These are phyloP conservation scores for Colletotrichum sp. DNA, from an alignment of 2,329 filamentous ascomycete genomes.

Conservation along the genomic window DNA sequence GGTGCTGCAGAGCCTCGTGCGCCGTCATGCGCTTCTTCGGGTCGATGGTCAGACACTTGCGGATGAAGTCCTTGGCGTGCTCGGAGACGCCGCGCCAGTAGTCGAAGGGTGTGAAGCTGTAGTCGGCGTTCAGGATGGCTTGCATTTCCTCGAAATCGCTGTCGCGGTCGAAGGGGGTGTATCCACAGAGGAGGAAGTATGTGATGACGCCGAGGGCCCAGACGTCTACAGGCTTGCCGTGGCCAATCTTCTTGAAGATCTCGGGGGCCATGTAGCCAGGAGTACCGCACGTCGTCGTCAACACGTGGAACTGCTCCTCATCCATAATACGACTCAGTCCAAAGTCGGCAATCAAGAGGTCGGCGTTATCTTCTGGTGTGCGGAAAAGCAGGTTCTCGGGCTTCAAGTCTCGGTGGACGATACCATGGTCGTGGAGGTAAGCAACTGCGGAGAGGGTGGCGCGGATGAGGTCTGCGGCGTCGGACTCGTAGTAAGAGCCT, in stretches of 20 bases:
- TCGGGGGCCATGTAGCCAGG: slow-evolving; percentile 99
- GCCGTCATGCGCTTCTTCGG: slow-evolving; percentile 87
- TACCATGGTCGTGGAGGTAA: slow-evolving; percentile 97
- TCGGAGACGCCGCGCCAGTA: slow-evolving; percentile 96
- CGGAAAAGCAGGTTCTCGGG: slow-evolving; percentile 97
- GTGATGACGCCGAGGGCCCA: slow-evolving; percentile 99
- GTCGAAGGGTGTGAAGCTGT: slow-evolving; percentile 90
- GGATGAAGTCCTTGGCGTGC: slow-evolving; percentile 89
- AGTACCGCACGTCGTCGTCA: slow-evolving; percentile 97
- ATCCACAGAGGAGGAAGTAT: slow-evolving; percentile 96
- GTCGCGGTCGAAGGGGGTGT: slow-evolving; percentile 97
- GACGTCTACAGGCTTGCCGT: slow-evolving; percentile 97
- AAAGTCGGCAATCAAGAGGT: slow-evolving; percentile 96
- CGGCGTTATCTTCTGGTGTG: slow-evolving; percentile 96
- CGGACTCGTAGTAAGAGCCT: slow-evolving; percentile 97
- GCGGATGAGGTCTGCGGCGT: slow-evolving; percentile 93
- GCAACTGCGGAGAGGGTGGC: slow-evolving; percentile 96
- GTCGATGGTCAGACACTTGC: slow-evolving; percentile 89
- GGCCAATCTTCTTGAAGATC: slow-evolving; percentile 98
- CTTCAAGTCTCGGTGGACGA: slow-evolving; percentile 97
- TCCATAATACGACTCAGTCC: slow-evolving; percentile 97
- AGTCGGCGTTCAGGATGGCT: slow-evolving; percentile 95
- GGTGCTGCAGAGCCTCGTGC: slow-evolving; percentile 74
- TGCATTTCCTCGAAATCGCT: slow-evolving; percentile 99
- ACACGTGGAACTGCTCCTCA: slow-evolving; percentile 95